These are phyloP conservation scores for Fusarium veterinarium DNA, from an alignment of 2,329 filamentous ascomycete genomes.

Conservation along the genomic window DNA sequence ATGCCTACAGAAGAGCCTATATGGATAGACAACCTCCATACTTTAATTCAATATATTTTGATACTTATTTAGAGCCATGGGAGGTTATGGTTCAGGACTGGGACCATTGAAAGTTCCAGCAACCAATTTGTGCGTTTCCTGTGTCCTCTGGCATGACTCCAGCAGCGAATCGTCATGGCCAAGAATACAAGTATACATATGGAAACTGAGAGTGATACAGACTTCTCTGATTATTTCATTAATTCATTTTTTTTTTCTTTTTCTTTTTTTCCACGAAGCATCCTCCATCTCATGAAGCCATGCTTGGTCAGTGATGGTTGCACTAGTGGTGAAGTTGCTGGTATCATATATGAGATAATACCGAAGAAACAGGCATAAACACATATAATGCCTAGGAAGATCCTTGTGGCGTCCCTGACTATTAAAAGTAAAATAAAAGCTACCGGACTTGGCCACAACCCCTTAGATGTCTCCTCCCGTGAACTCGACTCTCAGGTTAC, in stretches of 20 bases:
- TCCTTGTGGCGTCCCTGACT: not conserved
- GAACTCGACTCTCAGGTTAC: conserved; percentile 20
- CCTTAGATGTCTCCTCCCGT: conserved; percentile 22
- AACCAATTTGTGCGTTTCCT: not conserved
- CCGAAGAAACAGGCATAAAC: not conserved
- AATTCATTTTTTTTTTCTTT: not conserved
- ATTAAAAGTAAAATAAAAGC: not conserved
- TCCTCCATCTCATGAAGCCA: not conserved
- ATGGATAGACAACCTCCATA: not conserved
- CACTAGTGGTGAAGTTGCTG: not conserved
- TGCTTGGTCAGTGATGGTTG: not conserved
- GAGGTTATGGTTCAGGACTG: not conserved
- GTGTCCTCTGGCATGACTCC: not conserved
- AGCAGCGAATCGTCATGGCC: not conserved
- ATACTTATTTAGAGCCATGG: too few species aligned
- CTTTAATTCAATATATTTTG: not conserved
- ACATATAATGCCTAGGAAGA: not conserved
- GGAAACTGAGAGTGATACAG: not conserved
- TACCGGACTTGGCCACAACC: not conserved
- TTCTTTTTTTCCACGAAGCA: not conserved
- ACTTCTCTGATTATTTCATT: not conserved
- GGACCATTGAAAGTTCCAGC: not conserved
- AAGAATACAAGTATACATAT: not conserved
- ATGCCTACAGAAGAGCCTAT: not conserved
- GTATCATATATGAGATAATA: not conserved